Evolutionary conservation across 2,329 filamentous ascomycete genomes (phyloP).

Genomic region (Fusarium sarcochroum): DNA sequence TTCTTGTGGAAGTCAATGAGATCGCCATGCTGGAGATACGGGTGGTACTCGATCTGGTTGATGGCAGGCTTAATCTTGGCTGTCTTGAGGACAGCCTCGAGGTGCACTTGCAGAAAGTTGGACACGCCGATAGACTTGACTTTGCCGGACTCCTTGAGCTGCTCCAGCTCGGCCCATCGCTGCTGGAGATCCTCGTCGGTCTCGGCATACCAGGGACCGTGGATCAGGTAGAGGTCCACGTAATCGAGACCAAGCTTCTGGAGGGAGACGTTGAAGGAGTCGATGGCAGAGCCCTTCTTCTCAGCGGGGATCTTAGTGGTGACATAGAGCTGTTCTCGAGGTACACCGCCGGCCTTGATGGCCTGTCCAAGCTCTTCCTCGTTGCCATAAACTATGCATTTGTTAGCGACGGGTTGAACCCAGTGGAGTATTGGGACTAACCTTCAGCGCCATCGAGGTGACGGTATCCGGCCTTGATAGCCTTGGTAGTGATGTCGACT

Average conservation of each 20-base stretch:
- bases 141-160: slow-evolving; percentile 75
- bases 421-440: slow-evolving; percentile 49
- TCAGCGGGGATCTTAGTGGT: slow-evolving; percentile 69
- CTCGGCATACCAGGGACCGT: slow-evolving; percentile 68
- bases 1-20: slow-evolving; percentile 70
- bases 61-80: slow-evolving; percentile 75
- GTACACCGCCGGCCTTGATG: slow-evolving; percentile 75
- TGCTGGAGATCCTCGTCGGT: slow-evolving; percentile 67
- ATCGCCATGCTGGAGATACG: slow-evolving; percentile 77
- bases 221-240: slow-evolving; percentile 79
- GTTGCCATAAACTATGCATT: slow-evolving; percentile 68
- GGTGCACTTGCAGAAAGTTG: slow-evolving; percentile 74
- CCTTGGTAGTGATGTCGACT: slow-evolving; percentile 66
- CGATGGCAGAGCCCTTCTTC: slow-evolving; percentile 58
- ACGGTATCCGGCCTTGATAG: slow-evolving; percentile 77
- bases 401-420: not conserved
- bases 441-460: slow-evolving; percentile 83
- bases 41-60: slow-evolving; percentile 88
- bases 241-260: slow-evolving; percentile 77
- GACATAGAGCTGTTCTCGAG: slow-evolving; percentile 78
- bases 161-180: slow-evolving; percentile 73
- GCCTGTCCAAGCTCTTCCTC: slow-evolving; percentile 79
- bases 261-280: slow-evolving; percentile 72
- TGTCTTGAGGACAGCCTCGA: slow-evolving; percentile 70
- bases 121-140: slow-evolving; percentile 82